Percentiles rank a stretch among this genome's conserved stretches.
phyloP scores from a whole-genome alignment of 768 basidiomycete genomes.

The Cystobasidium onofrii region DNA sequence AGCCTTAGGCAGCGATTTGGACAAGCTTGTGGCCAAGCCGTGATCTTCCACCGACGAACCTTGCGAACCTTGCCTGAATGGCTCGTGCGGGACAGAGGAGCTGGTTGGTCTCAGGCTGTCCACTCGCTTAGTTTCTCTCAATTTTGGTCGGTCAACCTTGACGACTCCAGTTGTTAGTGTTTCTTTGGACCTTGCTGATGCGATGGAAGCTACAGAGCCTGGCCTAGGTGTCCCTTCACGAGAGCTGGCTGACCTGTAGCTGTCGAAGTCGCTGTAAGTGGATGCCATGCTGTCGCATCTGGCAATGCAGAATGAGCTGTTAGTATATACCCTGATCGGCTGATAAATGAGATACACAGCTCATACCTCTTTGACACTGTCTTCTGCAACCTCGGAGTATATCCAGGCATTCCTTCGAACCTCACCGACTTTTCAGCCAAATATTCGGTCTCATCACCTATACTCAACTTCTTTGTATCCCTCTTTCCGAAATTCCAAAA shows the following conservation, averaged over 20 bases:
- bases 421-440: not conserved
- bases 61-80: not conserved
- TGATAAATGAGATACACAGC: no score
- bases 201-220: not conserved
- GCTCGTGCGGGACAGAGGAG: not conserved
- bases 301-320: not conserved
- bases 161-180: conserved; percentile 14
- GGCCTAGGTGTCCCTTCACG: not conserved
- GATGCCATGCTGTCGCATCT: conserved; percentile 15
- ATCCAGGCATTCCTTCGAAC: not conserved
- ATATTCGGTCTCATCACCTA: not conserved
- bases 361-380: not conserved
- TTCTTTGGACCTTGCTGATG: not conserved
- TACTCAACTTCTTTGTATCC: not conserved
- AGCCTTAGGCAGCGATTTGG: not conserved
- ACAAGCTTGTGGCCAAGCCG: not conserved
- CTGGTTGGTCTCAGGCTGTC: not conserved
- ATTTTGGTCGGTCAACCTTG: conserved; percentile 2
- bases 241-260: conserved; percentile 7
- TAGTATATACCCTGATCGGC: no score
- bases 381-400: not conserved
- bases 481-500: not conserved
- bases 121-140: not conserved
- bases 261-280: conserved; percentile 14
- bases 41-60: not conserved